Evolutionary conservation across 768 basidiomycete species (phyloP), one percentile per base, ranked within the genome.

Genomic region (Pulveroboletus frians): DNA sequence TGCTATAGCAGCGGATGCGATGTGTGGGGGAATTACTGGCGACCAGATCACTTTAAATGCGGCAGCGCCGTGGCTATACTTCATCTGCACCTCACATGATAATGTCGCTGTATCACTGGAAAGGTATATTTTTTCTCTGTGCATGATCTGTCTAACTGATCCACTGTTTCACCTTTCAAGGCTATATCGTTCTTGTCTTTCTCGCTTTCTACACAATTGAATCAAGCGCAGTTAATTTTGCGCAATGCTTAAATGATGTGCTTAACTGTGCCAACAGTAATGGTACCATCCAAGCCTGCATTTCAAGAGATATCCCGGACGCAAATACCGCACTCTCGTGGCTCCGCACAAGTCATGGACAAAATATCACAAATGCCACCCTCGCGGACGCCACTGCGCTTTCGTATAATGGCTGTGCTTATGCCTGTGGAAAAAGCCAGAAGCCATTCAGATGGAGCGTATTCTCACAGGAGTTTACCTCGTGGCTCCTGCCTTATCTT

Each of bases 401-500:
- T 20, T 50, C 47, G 4, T 54, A 46, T 1, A 0, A 1, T 10
- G 43, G 49, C 3, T 64, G 63, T 23, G 2, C 5, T 11, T 0
- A 9, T 0, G 14, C 30, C 15, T 64, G 63, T 17, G 62, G 64
- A 26, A 7, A 0, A 3, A 40, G 43, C 1, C 46, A 53, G 9
- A 46, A 53, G 8, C 15, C 52, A 11, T 66, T 64, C n/a, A 29
- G n/a, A 11, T 64, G 62, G 62, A n/a, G 17, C 1, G 29, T 20
- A 3, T 66, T 64, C 42, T 42, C 65, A 0, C 71, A 73, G 39
- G 63, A 73, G 39, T 76, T 71, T 53, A 63, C 67, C 9, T 54
- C 73, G 0, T 78, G 76, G 77, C 62, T 78, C 2, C 47, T 78
- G 6, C 77, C 77, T 7, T 76, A 73, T 67, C 67, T 78, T 11